Evolutionary conservation across 805 yeast genomes (phyloP), one percentile per base, ranked within the genome.

Genomic region (Candida pini): DNA sequence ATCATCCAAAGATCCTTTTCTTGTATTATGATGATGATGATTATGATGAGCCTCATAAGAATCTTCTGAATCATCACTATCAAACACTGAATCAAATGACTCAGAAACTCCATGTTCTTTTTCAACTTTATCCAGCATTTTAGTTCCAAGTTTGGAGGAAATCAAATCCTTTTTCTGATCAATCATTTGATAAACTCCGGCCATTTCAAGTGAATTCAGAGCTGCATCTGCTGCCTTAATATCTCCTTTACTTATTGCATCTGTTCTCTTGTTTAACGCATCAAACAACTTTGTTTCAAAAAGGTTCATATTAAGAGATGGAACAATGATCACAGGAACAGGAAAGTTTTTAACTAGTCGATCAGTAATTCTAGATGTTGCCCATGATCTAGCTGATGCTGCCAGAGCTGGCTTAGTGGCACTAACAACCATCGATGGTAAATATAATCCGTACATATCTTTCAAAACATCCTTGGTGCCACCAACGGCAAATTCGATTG

Each of bases 301-400:
- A n/a, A 56, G 43, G 28, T 63, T 62, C 75, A 76, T 67, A 36
- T 77, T 75, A 41, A 63, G 53, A 2, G 83, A 76, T 1, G 88
- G 83, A 0, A 76, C 80, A 31, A 80, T 71, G 17, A 81, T 66
- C n/a, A 77, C 71, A 0, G 89, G 88, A 12, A 79, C 68, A 4
- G 79, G 76, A 44, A 69, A 77, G 47, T 71, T 73, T 48, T 75
- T 77, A 19, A 81, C 81, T 30, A 80, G 62, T 31, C 84, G 60
- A 50, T 79, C 85, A 17, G 82, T 70, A 26, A 81, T 57, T 43
- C 81, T 73, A 20, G 79, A 70, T 5, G 82, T 72, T 26, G 60
- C 60, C 82, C 87, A 76, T 17, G 80, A 67, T 38, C 71, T 62
- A 17, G 76, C 62, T 3, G 81, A 78, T 13, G 64, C 58, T 1